Percentiles rank a stretch among this genome's conserved stretches.
phyloP scores from a whole-genome alignment of 106 monocot species.

The Phalaenopsis equestris region DNA sequence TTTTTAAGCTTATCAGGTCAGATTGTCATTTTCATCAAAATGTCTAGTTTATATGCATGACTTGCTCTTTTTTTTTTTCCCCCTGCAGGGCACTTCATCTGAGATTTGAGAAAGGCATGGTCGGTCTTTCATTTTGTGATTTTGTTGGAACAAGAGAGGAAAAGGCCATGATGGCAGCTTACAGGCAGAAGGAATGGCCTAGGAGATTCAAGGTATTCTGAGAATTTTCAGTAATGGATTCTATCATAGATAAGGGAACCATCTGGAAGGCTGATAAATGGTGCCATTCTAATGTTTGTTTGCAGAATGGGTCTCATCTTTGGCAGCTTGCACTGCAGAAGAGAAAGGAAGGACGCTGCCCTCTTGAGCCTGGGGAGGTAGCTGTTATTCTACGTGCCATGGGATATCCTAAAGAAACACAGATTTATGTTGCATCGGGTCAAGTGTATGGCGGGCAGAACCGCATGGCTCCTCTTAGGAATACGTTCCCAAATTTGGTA shows the following conservation, averaged over 20 bases:
- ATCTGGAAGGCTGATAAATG: background rate
- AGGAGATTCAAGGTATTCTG: slow-evolving; percentile 77
- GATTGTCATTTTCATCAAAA: background rate
- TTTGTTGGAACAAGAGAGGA: slow-evolving; percentile 98
- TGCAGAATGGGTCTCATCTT: slow-evolving; percentile 94
- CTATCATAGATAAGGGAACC: background rate
- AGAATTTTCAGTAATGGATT: background rate
- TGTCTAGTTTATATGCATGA: background rate
- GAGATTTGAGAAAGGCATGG: slow-evolving; percentile 99
- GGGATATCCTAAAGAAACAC: slow-evolving; percentile 96
- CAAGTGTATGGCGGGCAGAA: slow-evolving; percentile 95
- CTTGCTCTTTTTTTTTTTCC: slow-evolving; percentile 6
- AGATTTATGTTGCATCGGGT: slow-evolving; percentile 98
- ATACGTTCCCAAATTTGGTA: slow-evolving; percentile 99
- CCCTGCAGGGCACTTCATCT: slow-evolving; percentile 82
- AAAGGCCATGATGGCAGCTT: slow-evolving; percentile 94
- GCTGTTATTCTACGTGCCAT: slow-evolving; percentile 84
- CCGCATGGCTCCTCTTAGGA: slow-evolving; percentile 90
- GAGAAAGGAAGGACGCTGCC: slow-evolving; percentile 94
- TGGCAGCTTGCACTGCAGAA: slow-evolving; percentile 91
- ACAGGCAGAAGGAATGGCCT: slow-evolving; percentile 96
- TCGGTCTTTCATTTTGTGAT: slow-evolving; percentile 96
- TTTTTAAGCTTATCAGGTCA: background rate
- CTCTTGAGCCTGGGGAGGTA: slow-evolving; percentile 93
- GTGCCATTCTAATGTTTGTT: background rate